Evolutionary conservation across 2,329 filamentous ascomycete genomes (phyloP), one percentile per base, ranked within the genome.

Genomic region (Periconia digitata): DNA sequence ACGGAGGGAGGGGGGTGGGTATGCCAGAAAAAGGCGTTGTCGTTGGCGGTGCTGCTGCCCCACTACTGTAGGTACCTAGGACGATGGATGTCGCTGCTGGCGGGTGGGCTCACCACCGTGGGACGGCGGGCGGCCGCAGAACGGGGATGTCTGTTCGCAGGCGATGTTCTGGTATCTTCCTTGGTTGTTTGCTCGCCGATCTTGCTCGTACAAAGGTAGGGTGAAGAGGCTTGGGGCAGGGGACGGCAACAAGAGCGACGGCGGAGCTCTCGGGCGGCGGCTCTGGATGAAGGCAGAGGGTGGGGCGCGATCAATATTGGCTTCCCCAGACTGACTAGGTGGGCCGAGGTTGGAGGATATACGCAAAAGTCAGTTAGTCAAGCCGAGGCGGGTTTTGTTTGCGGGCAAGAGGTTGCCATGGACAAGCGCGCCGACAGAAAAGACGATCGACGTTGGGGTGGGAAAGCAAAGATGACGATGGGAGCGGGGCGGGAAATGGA

Each of bases 21-120:
- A 17, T 36, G 6, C 6, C 6, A 36, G 34, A 5, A 15, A 17
- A n/a, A 17, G 18, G 34, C 15, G 18, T 17, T 6, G n/a, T 6
- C 18, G 34, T 40, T 22, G 18, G 18, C 7, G 18, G 18, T 10
- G 15, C 16, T 15, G 16, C 12, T 40, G 37, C 22, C 12, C 12
- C 8, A 12, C 8, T 10, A 8, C 17, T 13, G 22, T 40, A 8
- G 37, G 22, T 20, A 40, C 18, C 34, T 15, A 15, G 18, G 34
- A 36, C 34, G 34, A 34, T 49, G 47, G 49, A 48, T 44, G n/a
- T n/a, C n/a, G n/a, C n/a, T n/a, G n/a, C n/a, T n/a, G 42, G 52
- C 36, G 29, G 40, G 43, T 43, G 43, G 45, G 44, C 27, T 22
- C 44, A 27, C 24, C 38, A 52, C 29, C 20, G 40, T 38, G 39